Base-by-base conservation (phyloP, 805 yeast species). In the Ogataea nonfermentans region DNA sequence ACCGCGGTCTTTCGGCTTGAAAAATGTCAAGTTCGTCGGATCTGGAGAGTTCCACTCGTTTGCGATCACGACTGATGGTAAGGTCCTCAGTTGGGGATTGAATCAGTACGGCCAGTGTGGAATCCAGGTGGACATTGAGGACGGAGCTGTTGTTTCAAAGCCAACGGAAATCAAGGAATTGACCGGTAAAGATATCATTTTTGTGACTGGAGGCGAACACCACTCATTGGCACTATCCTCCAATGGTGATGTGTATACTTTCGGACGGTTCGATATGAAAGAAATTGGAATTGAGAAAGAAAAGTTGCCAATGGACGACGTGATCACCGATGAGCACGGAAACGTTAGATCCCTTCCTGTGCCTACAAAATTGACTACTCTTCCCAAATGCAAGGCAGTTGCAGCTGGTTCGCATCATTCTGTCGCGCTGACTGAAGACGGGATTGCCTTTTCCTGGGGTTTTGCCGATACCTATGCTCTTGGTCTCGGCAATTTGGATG, bases 91-190 rank as follows among this genome's bases (percentile, higher is more conserved):
- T 8, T 93, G 99, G 99, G 99, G 99, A 6, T 73, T 93, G 55
- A 93, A 93, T 61, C 97, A 93, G 64, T 93, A 78, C 58, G 98
- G 98, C 15, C 99, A 93, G 66, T 88, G 97, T 70, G 98, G 96
- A 42, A 70, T 81, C 16, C 71, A 85, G 11, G 81, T 82, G 24
- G 79, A 78, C 35, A 76, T 85, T 40, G 93, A 84, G 55, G 96
- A 88, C 62, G 96, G 95, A 15, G 84, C 93, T 2, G 72, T 86
- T 41, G 78, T 93, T 31, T 67, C 80, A 8, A 76, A 71, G 36
- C 98, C 99, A 17, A 84, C 90, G 0, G 74, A 74, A 39, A 82
- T 90, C 30, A 70, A 72, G n/a, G 69, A 73, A 11, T 75, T 93
- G 33, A 70, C 77, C 4, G 81, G 70, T 17, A 76, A 79, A 50